phyloP scores from a whole-genome alignment of 78 protist species.

The Bigelowiella natans region DNA sequence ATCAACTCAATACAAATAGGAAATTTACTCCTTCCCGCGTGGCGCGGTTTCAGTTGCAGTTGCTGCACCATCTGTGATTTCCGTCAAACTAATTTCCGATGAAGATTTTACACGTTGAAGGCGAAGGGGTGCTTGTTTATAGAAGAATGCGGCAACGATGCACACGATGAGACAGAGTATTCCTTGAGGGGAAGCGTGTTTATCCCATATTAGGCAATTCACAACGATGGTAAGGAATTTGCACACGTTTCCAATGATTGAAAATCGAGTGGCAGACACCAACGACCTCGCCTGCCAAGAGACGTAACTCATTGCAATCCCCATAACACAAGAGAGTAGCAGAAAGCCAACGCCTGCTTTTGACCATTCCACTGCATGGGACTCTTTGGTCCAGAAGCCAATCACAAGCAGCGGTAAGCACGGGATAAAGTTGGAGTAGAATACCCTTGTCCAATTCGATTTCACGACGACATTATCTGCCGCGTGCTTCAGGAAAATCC shows the following conservation, averaged over 20 bases:
- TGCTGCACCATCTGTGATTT: no score
- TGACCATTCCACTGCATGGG: neutral
- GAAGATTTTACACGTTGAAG: no score
- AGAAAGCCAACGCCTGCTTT: neutral
- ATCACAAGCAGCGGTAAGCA: neutral
- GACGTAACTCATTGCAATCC: constrained; percentile 1
- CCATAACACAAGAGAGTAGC: neutral
- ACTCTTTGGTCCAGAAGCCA: neutral
- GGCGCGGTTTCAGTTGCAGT: no score
- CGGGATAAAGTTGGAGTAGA: neutral
- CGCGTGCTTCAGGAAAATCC: neutral
- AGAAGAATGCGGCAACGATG: neutral
- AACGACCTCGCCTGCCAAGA: neutral
- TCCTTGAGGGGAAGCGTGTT: neutral
- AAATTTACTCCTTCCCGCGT: no score
- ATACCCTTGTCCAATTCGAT: neutral
- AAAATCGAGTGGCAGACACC: neutral
- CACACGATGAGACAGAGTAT: neutral
- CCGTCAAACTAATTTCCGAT: no score
- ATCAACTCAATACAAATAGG: no score
- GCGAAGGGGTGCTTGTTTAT: constrained; percentile 1
- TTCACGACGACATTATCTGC: neutral
- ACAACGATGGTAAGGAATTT: neutral
- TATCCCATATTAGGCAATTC: constrained; percentile 4
- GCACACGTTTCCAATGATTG: neutral